phyloP scores from a whole-genome alignment of 2,329 filamentous ascomycete genomes.

The Penicillium sp. region DNA sequence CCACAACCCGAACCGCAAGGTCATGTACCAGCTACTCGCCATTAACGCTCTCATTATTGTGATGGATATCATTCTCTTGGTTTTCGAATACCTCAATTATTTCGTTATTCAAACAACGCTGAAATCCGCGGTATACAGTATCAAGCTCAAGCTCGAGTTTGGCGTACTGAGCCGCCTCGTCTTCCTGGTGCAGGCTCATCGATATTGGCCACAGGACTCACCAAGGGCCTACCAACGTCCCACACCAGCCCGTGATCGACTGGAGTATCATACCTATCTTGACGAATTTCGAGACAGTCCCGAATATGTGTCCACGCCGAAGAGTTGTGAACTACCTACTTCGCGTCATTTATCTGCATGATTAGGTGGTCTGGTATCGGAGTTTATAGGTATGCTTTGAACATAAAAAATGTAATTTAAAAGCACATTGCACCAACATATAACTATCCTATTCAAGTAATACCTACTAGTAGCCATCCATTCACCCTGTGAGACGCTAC shows the following conservation, averaged over 20 bases:
- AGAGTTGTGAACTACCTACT: conserved; percentile 6
- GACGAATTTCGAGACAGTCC: conserved; percentile 1
- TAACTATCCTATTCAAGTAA: too few species aligned
- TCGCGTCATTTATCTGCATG: conserved; percentile 1
- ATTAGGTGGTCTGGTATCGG: too few species aligned
- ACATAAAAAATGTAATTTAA: neutral
- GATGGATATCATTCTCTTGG: conserved; percentile 44
- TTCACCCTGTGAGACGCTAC: too few species aligned
- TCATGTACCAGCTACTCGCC: conserved; percentile 48
- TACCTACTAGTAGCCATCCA: neutral
- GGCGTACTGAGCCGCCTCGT: conserved; percentile 42
- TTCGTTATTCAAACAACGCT: conserved; percentile 44
- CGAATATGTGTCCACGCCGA: neutral
- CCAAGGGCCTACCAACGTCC: neutral
- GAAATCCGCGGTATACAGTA: conserved; percentile 46
- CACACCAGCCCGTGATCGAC: neutral
- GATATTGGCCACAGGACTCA: conserved; percentile 6
- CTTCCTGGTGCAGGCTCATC: conserved; percentile 28
- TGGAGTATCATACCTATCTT: conserved; percentile 11
- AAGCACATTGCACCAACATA: too few species aligned
- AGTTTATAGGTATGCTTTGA: neutral
- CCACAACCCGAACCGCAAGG: conserved; percentile 29
- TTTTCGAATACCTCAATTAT: conserved; percentile 40
- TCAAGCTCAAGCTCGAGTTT: conserved; percentile 50
- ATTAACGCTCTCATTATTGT: conserved; percentile 49